Percentiles rank a stretch among this genome's conserved stretches.
These are phyloP conservation scores for Penicillium mononematosum DNA, from an alignment of 495 filamentous ascomycete genomes.

Conservation along the genomic window DNA sequence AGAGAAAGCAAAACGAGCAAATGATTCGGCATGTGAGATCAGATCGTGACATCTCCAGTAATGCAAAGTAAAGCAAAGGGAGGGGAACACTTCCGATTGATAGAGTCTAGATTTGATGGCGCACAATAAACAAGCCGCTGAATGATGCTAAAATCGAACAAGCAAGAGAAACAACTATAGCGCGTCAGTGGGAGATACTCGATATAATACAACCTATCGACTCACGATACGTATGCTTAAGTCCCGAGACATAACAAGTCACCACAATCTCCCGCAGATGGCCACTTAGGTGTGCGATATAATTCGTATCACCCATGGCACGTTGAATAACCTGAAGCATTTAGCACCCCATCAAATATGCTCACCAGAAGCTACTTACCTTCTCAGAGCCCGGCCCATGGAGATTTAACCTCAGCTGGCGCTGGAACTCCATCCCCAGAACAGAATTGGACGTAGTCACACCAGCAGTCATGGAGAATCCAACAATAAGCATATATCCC, in stretches of 20 bases:
- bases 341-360: constrained; percentile 6
- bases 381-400: constrained; percentile 28
- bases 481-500: constrained; percentile 51
- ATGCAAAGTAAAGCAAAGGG: too few relatives aligned
- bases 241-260: constrained; percentile 33
- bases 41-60: too few relatives aligned
- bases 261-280: constrained; percentile 37
- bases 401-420: constrained; percentile 29
- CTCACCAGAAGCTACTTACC: constrained; percentile 16
- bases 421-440: constrained; percentile 33
- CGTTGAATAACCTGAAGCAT: constrained; percentile 34
- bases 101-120: constrained; percentile 22
- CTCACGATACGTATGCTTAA: constrained; percentile 41
- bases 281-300: constrained; percentile 35
- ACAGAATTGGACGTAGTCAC: constrained; percentile 51
- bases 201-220: neutral
- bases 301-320: constrained; percentile 38
- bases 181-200: neutral
- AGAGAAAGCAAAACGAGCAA: too few relatives aligned
- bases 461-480: constrained; percentile 53
- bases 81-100: too few relatives aligned
- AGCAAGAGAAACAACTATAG: constrained; percentile 31
- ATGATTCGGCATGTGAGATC: too few relatives aligned
- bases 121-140: constrained; percentile 28
- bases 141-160: constrained; percentile 32